phyloP scores from a whole-genome alignment of 192 early-diverging fungal genomes.

The Mortierella alpina region DNA sequence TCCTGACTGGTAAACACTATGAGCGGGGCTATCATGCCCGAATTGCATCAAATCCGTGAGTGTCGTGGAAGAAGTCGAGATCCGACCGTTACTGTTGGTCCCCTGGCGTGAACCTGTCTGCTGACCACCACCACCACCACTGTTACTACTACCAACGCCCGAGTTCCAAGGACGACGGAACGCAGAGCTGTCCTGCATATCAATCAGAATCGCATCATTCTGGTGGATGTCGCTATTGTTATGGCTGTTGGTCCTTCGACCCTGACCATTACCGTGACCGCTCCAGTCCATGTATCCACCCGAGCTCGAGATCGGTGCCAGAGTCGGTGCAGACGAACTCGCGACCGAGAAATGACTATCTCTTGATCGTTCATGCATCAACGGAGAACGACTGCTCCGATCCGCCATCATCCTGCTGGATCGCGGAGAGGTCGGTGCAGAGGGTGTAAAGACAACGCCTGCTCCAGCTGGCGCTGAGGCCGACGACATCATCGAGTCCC shows the following conservation, averaged over 20 bases:
- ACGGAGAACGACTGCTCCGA: too few species aligned
- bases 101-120: not conserved
- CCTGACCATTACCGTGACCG: not conserved
- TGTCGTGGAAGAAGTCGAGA: not conserved
- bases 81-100: not conserved
- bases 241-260: not conserved
- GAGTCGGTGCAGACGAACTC: not conserved
- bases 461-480: not conserved
- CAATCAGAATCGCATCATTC: too few species aligned
- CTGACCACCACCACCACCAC: not conserved
- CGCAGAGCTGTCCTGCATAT: too few species aligned
- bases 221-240: conserved; percentile 2
- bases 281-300: too few species aligned
- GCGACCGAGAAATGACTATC: not conserved
- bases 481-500: not conserved
- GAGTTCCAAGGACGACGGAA: too few species aligned
- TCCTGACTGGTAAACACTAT: too few species aligned
- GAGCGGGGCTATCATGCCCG: too few species aligned
- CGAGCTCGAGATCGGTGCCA: too few species aligned
- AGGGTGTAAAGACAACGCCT: too few species aligned
- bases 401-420: too few species aligned
- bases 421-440: too few species aligned
- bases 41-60: too few species aligned
- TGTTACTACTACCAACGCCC: not conserved
- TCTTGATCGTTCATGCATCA: not conserved